These are phyloP conservation scores for Solanum sitiens DNA, from an alignment of 257 asterid genomes.

Conservation along the genomic window DNA sequence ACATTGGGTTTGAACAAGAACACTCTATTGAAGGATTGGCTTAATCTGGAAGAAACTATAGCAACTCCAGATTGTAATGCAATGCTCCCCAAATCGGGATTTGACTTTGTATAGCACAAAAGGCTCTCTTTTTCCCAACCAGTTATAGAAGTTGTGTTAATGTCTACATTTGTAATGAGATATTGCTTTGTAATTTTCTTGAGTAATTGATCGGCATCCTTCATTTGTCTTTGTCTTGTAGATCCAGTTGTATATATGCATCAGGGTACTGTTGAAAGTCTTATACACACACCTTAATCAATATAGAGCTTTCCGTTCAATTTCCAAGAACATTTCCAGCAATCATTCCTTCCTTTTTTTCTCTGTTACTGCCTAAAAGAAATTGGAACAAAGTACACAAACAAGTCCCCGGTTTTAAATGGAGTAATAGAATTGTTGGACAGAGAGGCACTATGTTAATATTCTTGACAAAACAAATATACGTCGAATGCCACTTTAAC, in stretches of 20 bases:
- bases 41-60: constrained; percentile 1
- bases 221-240: background rate
- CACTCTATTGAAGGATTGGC: constrained; percentile 29
- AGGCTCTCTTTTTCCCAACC: background rate
- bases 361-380: background rate
- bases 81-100: background rate
- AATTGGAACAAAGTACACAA: background rate
- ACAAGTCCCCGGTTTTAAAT: background rate
- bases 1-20: constrained; percentile 67
- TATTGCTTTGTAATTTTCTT: background rate
- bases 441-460: background rate
- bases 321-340: background rate
- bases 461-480: background rate
- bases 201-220: background rate
- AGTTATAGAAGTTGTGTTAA: background rate
- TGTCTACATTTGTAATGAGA: background rate
- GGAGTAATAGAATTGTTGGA: background rate
- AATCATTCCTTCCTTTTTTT: background rate
- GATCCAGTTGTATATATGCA: background rate
- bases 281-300: background rate
- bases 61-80: background rate
- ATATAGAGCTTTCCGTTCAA: background rate
- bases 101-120: background rate
- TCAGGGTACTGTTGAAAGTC: background rate
- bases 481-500: background rate